Base-by-base conservation (phyloP, 768 basidiomycete species). In the Naganishia onofrii region DNA sequence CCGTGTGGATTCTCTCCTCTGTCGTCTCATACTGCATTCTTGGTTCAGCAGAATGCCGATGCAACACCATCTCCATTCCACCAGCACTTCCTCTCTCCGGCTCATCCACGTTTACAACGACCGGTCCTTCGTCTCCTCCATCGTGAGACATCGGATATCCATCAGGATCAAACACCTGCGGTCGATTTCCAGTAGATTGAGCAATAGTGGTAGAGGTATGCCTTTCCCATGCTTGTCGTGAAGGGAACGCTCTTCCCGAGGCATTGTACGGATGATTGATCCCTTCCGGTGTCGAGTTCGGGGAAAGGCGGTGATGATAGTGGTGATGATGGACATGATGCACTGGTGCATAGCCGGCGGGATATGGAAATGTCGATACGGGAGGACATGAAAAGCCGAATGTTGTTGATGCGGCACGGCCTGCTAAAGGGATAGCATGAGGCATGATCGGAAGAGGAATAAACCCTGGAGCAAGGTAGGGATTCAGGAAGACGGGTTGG, bases 311-410 rank as follows among this genome's bases (percentile, higher is more conserved):
- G 60, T 28, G 23, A 15, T 63, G 38, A 26, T 63, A 28, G 60
- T 63, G 60, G 34, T 63, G 60, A 63, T 63, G 60, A 44, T 63
- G 60, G 7, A 63, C 42, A 26, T 63, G 60, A 46, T 63, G 60
- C 6, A 38, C 34, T 38, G 48, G 5, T 7, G 48, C n/a, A 23
- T 63, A 34, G 10, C 17, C 32, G 29, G 28, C 32, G 29, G 28
- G 54, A 6, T 23, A 42, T 3, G 21, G n/a, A 7, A 42, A 21
- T 28, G 60, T 23, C 38, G 42, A 26, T 3, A 23, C 23, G 4
- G 38, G n/a, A 15, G 38, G 36, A 63, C 60, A 42, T 23, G 5
- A n/a, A 42, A 63, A 63, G 48, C n/a, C 19, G 48, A 51, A 51
- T 46, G 21, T 7, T 26, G 48, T 4, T 26, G 48, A 51, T 51